Base-by-base conservation (phyloP, 768 basidiomycete species). In the Naganishia randhawae region DNA sequence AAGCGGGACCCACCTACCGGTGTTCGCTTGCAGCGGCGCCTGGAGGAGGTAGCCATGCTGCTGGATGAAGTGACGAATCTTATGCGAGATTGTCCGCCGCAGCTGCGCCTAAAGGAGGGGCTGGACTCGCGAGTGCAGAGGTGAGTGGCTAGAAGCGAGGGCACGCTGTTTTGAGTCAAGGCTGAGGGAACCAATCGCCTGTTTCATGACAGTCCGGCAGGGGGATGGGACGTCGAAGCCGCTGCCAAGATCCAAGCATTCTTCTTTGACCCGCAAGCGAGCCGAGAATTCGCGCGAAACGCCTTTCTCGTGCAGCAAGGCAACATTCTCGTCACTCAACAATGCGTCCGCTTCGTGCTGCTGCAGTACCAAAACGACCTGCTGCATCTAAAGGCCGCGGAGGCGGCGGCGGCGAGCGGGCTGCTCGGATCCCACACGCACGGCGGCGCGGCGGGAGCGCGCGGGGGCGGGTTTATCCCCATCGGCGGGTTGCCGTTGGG, bases 301-400 rank as follows among this genome's bases (percentile, higher is more conserved):
- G 88, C 90, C 22, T 94, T 89, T 83, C 83, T 93, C 35, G 91
- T 95, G 35, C 89, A 92, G 85, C 92, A 93, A 79, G 89, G 89
- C 39, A 95, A 95, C 75, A 82, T 95, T 48, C 94, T 89, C 73
- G 92, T 94, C 73, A 94, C 92, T 13, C 92, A 93, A 85, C 91
- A 89, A 71, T 69, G 84, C 55, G 91, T 91, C 67, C 89, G 92
- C 66, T 92, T 91, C 73, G 90, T 94, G 70, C 89, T 91, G 63
- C 89, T 93, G 72, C 92, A 92, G 80, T 94, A 94, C 77, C 88
- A 90, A 7, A 89, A 94, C 70, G 91, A 95, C 79, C 84, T 95
- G 29, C 77, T 90, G 55, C 82, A 84, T 10, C 70, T 86, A 85
- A 22, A 83, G 89, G 70, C 88, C 86, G 57, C 57, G 9, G n/a